Percentiles rank a stretch among this genome's conserved stretches.
phyloP scores from a whole-genome alignment of 208 protist species.

The Acanthamoeba royreba region DNA sequence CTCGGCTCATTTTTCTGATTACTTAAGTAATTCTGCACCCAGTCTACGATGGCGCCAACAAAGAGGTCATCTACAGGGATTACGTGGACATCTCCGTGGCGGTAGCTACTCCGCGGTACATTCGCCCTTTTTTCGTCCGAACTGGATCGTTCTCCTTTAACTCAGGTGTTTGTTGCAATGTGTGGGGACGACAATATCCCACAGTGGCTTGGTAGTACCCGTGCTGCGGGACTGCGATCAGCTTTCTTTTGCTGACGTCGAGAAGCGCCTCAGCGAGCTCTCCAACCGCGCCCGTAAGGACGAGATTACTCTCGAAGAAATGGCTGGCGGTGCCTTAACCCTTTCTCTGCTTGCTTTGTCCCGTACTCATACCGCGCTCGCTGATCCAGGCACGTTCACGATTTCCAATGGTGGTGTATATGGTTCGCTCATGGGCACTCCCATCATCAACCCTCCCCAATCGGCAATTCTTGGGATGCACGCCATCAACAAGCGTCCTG shows the following conservation, averaged over 20 bases:
- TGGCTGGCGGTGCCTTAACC: conserved; percentile 86
- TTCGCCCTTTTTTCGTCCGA: neutral
- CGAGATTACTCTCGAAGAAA: conserved; percentile 95
- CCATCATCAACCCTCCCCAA: conserved; percentile 99
- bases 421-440: conserved; percentile 97
- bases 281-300: conserved; percentile 86
- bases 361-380: neutral
- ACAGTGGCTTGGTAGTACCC: conserved; percentile 94
- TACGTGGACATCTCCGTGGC: conserved; percentile 97
- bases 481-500: conserved; percentile 94
- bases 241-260: conserved; percentile 94
- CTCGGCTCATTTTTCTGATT: neutral
- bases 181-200: neutral
- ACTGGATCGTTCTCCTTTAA: neutral
- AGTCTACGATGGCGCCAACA: conserved; percentile 82
- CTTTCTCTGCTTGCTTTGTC: neutral
- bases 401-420: conserved; percentile 98
- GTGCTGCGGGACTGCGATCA: conserved; percentile 95
- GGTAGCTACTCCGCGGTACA: conserved; percentile 90
- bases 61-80: conserved; percentile 96
- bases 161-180: neutral
- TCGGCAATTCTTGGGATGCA: conserved; percentile 99
- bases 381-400: conserved; percentile 92
- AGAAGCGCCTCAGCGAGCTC: conserved; percentile 91
- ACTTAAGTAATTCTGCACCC: neutral